A percentile compares a stretch with the other conserved stretches of the same genome.
phyloP scores from a whole-genome alignment of 768 basidiomycete genomes.

The Xerocomus potaroensis region DNA sequence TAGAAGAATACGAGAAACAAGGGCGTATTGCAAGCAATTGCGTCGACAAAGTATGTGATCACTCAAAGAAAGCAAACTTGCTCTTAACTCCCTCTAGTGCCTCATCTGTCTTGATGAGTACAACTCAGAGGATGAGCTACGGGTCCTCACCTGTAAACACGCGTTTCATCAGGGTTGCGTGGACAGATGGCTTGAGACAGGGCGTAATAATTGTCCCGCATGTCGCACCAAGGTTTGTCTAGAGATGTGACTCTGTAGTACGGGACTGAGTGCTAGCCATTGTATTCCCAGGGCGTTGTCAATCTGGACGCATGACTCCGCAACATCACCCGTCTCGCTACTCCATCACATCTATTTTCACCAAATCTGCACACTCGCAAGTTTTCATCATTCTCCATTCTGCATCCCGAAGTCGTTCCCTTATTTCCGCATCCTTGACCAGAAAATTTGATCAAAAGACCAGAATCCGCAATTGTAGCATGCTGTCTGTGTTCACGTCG shows the following conservation, averaged over 20 bases:
- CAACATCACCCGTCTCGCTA: constrained; percentile 3
- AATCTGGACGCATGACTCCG: constrained; percentile 15
- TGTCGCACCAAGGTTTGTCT: constrained; percentile 69
- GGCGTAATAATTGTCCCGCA: constrained; percentile 88
- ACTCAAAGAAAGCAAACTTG: background rate
- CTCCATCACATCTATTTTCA: constrained; percentile 8
- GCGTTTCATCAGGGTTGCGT: constrained; percentile 89
- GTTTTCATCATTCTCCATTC: constrained; percentile 1
- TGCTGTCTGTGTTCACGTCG: constrained; percentile 17
- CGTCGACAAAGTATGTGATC: constrained; percentile 61
- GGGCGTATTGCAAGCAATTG: constrained; percentile 75
- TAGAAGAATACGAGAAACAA: constrained; percentile 52
- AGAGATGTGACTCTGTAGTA: background rate
- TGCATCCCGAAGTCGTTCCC: constrained; percentile 14
- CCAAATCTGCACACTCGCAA: background rate
- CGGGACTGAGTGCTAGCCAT: background rate
- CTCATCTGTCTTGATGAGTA: constrained; percentile 90
- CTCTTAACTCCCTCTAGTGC: constrained; percentile 42
- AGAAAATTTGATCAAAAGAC: constrained; percentile 9
- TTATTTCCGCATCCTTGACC: constrained; percentile 11
- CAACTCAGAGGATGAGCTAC: constrained; percentile 67
- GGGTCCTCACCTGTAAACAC: constrained; percentile 80
- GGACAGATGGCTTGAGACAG: constrained; percentile 81
- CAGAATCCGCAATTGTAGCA: constrained; percentile 22
- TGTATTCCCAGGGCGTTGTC: constrained; percentile 20